Percentiles rank a stretch among this genome's conserved stretches.
Evolutionary conservation across 164 flowering plant species (phyloP).

Genomic region (Stephania yunnanensis): DNA sequence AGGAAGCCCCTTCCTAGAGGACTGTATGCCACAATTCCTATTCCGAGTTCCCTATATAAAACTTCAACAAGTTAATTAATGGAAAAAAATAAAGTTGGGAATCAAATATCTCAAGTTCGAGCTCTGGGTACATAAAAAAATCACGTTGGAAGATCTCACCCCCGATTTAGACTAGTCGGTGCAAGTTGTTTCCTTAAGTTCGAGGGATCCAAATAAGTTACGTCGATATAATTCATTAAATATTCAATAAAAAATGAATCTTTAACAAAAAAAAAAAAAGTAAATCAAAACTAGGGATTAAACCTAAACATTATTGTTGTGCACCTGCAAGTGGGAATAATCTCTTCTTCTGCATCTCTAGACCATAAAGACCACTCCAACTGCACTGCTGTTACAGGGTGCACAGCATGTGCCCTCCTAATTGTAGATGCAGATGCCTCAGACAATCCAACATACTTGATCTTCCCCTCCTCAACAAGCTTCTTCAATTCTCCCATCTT

Average conservation of each 20-base stretch:
- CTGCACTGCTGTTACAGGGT: slow-evolving; percentile 61
- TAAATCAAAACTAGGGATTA: too few species aligned
- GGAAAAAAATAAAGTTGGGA: neutral
- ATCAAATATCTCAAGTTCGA: too few species aligned
- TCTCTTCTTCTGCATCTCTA: slow-evolving; percentile 30
- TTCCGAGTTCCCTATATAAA: slow-evolving; percentile 30
- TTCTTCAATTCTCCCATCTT: slow-evolving; percentile 52
- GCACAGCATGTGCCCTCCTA: slow-evolving; percentile 58
- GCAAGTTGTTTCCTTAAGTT: too few species aligned
- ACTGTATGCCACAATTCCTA: slow-evolving; percentile 38
- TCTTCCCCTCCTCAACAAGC: slow-evolving; percentile 50
- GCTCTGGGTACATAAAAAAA: too few species aligned
- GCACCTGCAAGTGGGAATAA: slow-evolving; percentile 37
- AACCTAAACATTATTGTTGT: neutral
- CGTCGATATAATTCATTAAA: too few species aligned
- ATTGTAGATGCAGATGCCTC: slow-evolving; percentile 58
- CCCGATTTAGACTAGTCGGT: too few species aligned
- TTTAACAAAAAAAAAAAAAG: too few species aligned
- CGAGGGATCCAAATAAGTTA: too few species aligned
- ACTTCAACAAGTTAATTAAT: too few species aligned
- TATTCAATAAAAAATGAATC: too few species aligned
- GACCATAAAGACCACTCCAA: slow-evolving; percentile 55
- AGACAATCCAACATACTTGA: slow-evolving; percentile 51
- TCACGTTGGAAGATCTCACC: too few species aligned
- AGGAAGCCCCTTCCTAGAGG: slow-evolving; percentile 32